Conservation (phyloP, 1,284 basidiomycete species). For the Mycosarcoma mackinlayi region DNA sequence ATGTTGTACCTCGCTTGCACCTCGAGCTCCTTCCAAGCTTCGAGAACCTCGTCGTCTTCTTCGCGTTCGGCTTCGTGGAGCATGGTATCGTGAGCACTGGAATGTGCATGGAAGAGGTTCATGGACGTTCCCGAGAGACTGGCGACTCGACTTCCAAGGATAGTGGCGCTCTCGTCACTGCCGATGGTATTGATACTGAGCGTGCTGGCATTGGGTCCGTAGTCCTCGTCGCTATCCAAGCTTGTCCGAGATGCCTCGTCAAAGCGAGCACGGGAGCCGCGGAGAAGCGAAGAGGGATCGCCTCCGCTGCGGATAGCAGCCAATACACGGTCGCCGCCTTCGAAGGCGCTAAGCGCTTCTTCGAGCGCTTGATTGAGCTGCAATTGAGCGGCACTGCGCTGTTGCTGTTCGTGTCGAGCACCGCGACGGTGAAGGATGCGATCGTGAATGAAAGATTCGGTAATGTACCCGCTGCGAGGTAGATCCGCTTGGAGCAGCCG, state of each 20-base stretch:
- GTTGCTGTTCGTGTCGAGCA: slow-evolving; percentile 17
- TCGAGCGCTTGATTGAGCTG: slow-evolving; percentile 47
- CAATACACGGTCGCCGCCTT: slow-evolving; percentile 28
- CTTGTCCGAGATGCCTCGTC: slow-evolving; percentile 12
- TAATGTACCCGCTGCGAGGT: slow-evolving; percentile 15
- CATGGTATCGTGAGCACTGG: not conserved
- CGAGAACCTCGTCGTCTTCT: slow-evolving; percentile 39
- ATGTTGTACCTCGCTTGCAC: slow-evolving; percentile 50
- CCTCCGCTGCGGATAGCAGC: slow-evolving; percentile 30
- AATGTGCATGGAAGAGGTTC: slow-evolving; percentile 16
- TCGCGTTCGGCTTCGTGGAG: slow-evolving; percentile 13
- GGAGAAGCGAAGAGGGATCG: not conserved
- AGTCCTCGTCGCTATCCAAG: slow-evolving; percentile 45
- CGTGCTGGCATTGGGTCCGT: slow-evolving; percentile 40
- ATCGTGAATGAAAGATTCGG: slow-evolving; percentile 21
- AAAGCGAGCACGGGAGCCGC: not conserved
- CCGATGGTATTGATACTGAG: slow-evolving; percentile 47
- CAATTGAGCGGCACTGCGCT: slow-evolving; percentile 29
- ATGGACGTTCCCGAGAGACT: slow-evolving; percentile 32
- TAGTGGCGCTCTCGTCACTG: slow-evolving; percentile 50
- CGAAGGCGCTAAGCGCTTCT: slow-evolving; percentile 40
- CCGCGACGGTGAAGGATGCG: slow-evolving; percentile 13
- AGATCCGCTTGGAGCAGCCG: slow-evolving; percentile 24
- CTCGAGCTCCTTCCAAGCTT: slow-evolving; percentile 40
- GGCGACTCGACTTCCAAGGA: slow-evolving; percentile 37